These are phyloP conservation scores for Trametes sanguinea DNA, from an alignment of 768 basidiomycete genomes.

Conservation along the genomic window DNA sequence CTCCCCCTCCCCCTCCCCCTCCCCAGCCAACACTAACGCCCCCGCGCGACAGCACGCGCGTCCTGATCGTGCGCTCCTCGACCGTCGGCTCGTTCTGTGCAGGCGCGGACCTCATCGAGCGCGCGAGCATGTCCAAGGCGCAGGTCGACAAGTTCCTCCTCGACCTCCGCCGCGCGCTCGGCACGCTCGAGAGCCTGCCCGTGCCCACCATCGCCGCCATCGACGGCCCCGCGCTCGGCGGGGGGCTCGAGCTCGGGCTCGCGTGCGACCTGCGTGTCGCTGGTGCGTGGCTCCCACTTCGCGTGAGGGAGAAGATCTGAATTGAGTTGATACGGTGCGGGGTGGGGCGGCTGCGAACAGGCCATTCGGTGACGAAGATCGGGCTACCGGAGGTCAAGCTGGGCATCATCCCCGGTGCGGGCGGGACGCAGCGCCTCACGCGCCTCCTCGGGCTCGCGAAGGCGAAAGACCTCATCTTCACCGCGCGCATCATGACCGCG, in stretches of 20 bases:
- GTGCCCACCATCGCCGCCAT: slow-evolving; percentile 92
- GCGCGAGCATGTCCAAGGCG: slow-evolving; percentile 74
- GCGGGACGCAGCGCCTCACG: slow-evolving; percentile 83
- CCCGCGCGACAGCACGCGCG: slow-evolving; percentile 55
- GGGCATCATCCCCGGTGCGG: slow-evolving; percentile 90
- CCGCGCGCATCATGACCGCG: slow-evolving; percentile 68
- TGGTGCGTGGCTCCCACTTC: slow-evolving; percentile 47
- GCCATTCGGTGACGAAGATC: slow-evolving; percentile 73
- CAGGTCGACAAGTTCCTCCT: slow-evolving; percentile 79
- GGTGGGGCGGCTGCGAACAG: slow-evolving; percentile 36
- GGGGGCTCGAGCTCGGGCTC: slow-evolving; percentile 86
- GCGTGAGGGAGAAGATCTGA: too few relatives aligned
- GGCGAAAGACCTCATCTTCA: slow-evolving; percentile 87
- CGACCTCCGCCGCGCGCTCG: slow-evolving; percentile 70
- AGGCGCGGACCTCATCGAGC: slow-evolving; percentile 86
- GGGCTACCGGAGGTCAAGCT: slow-evolving; percentile 79
- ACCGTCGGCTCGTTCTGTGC: slow-evolving; percentile 84
- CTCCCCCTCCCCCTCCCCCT: background rate
- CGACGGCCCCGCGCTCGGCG: slow-evolving; percentile 91
- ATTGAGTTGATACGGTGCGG: background rate
- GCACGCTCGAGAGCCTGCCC: slow-evolving; percentile 76
- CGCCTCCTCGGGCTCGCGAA: slow-evolving; percentile 76
- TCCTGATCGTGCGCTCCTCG: slow-evolving; percentile 82
- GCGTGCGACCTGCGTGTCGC: slow-evolving; percentile 91
- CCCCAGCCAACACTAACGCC: background rate